Evolutionary conservation across 2,329 filamentous ascomycete genomes (phyloP).

Genomic region (Fusarium guadeloupense): DNA sequence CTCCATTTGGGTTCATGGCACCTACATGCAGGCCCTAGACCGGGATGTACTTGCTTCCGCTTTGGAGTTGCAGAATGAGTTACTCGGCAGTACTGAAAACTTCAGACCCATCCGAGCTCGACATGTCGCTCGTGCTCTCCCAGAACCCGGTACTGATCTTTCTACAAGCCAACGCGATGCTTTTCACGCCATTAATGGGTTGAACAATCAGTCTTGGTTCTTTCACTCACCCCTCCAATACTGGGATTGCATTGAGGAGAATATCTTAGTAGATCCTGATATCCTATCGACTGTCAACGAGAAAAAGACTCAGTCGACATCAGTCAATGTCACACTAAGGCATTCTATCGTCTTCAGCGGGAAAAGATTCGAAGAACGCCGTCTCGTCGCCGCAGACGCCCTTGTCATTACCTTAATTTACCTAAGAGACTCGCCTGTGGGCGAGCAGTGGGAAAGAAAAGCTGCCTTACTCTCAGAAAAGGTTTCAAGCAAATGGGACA

Average conservation of each 20-base stretch:
- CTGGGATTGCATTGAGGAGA: slow-evolving; percentile 73
- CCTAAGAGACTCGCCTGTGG: slow-evolving; percentile 70
- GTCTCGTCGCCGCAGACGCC: slow-evolving; percentile 76
- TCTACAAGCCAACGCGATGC: slow-evolving; percentile 60
- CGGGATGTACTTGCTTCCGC: slow-evolving; percentile 71
- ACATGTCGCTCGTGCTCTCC: slow-evolving; percentile 42
- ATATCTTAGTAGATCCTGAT: slow-evolving; percentile 68
- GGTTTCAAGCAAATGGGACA: slow-evolving; percentile 65
- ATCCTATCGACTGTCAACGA: slow-evolving; percentile 76
- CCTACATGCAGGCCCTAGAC: slow-evolving; percentile 80
- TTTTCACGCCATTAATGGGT: slow-evolving; percentile 67
- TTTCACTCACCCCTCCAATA: slow-evolving; percentile 86
- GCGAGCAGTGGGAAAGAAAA: slow-evolving; percentile 70
- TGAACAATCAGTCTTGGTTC: slow-evolving; percentile 74
- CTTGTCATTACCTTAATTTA: slow-evolving; percentile 82
- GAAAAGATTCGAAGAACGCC: slow-evolving; percentile 76
- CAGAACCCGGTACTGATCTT: slow-evolving; percentile 50
- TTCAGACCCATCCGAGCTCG: slow-evolving; percentile 59
- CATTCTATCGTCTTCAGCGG: slow-evolving; percentile 85
- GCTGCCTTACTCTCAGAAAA: slow-evolving; percentile 62
- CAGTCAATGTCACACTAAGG: slow-evolving; percentile 76
- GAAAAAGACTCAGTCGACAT: slow-evolving; percentile 68
- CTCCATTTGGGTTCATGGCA: slow-evolving; percentile 82
- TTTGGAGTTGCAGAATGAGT: slow-evolving; percentile 73
- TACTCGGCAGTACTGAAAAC: slow-evolving; percentile 69